These are phyloP conservation scores for Dimocarpus longan DNA, from an alignment of 345 rosid species.

Conservation along the genomic window DNA sequence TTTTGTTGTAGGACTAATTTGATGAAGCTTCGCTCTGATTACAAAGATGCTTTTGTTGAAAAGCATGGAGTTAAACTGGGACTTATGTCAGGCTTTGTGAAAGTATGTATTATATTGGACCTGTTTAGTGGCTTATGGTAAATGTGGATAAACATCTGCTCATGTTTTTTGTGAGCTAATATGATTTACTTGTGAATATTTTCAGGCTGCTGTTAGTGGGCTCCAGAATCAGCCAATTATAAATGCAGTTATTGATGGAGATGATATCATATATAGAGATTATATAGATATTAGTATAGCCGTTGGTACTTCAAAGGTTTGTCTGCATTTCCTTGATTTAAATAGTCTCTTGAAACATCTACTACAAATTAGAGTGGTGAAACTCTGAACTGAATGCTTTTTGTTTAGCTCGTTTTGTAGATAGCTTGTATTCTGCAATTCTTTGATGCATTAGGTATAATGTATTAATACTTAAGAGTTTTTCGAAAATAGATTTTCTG, in stretches of 20 bases:
- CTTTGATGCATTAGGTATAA: neutral
- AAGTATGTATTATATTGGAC: slow-evolving; percentile 43
- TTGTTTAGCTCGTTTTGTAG: neutral
- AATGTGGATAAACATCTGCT: neutral
- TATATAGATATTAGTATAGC: slow-evolving; percentile 93
- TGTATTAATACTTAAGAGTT: no score
- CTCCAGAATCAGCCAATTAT: slow-evolving; percentile 96
- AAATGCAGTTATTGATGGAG: slow-evolving; percentile 99
- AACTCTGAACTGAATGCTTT: neutral
- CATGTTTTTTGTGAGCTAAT: neutral
- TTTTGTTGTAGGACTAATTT: slow-evolving; percentile 76
- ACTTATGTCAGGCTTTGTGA: slow-evolving; percentile 96
- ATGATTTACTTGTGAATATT: slow-evolving; percentile 14
- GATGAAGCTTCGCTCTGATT: slow-evolving; percentile 96
- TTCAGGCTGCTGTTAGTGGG: slow-evolving; percentile 95
- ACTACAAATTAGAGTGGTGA: neutral
- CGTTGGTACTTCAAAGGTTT: slow-evolving; percentile 65
- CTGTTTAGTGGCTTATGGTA: slow-evolving; percentile 1
- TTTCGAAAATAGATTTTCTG: neutral
- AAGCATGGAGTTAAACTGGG: slow-evolving; percentile 99
- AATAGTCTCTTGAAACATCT: neutral
- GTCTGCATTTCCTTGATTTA: slow-evolving; percentile 17
- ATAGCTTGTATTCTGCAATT: neutral
- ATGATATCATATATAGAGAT: slow-evolving; percentile 96
- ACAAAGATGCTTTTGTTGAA: slow-evolving; percentile 93